Evolutionary conservation across 75 land plant genomes (phyloP).

Genomic region (Picea glauca): DNA sequence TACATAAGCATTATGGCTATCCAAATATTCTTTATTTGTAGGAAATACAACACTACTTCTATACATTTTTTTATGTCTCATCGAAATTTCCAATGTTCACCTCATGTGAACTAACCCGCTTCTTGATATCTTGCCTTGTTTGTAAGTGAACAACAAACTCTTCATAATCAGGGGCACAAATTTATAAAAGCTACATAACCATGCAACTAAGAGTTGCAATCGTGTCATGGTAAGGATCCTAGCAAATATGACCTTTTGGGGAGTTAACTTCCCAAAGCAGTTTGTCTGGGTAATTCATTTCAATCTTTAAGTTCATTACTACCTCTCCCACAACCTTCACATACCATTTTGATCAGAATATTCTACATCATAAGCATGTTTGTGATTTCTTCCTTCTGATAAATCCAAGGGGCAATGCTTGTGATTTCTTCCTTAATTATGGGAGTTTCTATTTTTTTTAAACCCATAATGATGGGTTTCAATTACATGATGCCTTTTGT

Average conservation of each 20-base stretch:
- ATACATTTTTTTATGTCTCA: too few relatives aligned
- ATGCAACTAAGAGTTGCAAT: slow-evolving; percentile 61
- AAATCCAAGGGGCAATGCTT: slow-evolving; percentile 22
- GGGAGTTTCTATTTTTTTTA: too few relatives aligned
- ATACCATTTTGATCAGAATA: slow-evolving; percentile 59
- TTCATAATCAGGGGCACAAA: slow-evolving; percentile 82
- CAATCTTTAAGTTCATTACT: slow-evolving; percentile 59
- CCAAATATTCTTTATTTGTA: slow-evolving; percentile 2
- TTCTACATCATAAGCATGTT: slow-evolving; percentile 35
- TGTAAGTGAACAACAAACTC: slow-evolving; percentile 54
- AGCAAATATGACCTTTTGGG: slow-evolving; percentile 49
- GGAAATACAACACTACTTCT: neutral
- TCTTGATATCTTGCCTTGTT: slow-evolving; percentile 34
- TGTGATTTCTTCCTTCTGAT: slow-evolving; percentile 13
- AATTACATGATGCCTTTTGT: too few relatives aligned
- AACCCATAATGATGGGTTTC: too few relatives aligned
- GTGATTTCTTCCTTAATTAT: too few relatives aligned
- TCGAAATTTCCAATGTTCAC: too few relatives aligned
- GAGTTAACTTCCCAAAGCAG: slow-evolving; percentile 74
- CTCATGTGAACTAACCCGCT: slow-evolving; percentile 10
- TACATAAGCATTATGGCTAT: slow-evolving; percentile 6
- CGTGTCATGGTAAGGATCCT: slow-evolving; percentile 87
- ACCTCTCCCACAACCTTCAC: slow-evolving; percentile 82
- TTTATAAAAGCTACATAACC: slow-evolving; percentile 65
- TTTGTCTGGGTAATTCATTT: slow-evolving; percentile 40